Percentiles rank a stretch among this genome's conserved stretches.
Evolutionary conservation across 805 yeast species (phyloP).

Genomic region (Myxozyma neotropica): DNA sequence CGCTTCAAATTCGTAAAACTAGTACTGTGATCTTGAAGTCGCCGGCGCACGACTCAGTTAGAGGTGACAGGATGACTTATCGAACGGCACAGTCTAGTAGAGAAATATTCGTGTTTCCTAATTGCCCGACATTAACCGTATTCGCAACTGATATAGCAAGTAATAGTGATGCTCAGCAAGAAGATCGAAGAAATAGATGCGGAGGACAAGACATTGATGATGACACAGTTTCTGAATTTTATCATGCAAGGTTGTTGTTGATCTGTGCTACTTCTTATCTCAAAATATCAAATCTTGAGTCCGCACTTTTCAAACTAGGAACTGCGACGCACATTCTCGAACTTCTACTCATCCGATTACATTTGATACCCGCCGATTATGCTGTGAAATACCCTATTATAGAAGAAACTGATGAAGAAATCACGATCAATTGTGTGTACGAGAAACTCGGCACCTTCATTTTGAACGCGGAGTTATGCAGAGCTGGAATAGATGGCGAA

Average conservation of each 20-base stretch:
- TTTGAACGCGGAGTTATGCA: conserved; percentile 4
- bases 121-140: not conserved
- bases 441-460: conserved; percentile 10
- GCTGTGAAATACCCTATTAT: not conserved
- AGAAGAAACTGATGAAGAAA: not conserved
- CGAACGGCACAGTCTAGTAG: not conserved
- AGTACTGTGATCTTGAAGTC: not conserved
- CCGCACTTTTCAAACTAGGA: conserved; percentile 14
- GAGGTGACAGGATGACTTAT: not conserved
- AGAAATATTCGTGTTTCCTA: not conserved
- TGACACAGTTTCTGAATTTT: not conserved
- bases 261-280: conserved; percentile 12
- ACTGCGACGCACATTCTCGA: not conserved
- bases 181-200: not conserved
- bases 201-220: not conserved
- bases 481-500: conserved; percentile 13
- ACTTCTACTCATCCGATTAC: not conserved
- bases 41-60: not conserved
- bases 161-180: not conserved
- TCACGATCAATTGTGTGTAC: not conserved
- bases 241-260: conserved; percentile 13
- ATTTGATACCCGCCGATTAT: not conserved
- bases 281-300: not conserved
- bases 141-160: not conserved
- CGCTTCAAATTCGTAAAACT: not conserved